Evolutionary conservation across 495 filamentous ascomycete species (phyloP), one percentile per base, ranked within the genome.

Genomic region (Parathielavia appendiculata): DNA sequence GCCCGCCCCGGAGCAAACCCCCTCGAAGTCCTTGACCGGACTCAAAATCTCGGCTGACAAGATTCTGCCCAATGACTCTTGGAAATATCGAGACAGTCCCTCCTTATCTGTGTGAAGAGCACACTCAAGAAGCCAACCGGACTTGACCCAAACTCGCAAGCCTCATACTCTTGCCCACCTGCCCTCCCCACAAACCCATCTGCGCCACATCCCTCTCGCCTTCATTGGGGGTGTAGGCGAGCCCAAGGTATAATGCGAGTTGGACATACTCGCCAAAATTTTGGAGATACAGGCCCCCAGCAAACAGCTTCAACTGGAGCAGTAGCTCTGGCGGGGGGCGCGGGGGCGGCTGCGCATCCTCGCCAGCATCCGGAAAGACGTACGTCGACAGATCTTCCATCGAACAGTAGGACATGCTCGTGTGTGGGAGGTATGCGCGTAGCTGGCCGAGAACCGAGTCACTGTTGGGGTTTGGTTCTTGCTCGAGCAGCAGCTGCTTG

Each of bases 241-340:
- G 66, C 1, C 82, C 80, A 1, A 90, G 66, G 57, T 80, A 83
- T 0, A 69, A 58, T 58, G 82, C 87, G 1, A 83, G 45, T 10
- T 62, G 55, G 11, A 70, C 43, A 63, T 88, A 90, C 46, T 86
- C 77, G 3, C 67, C 52, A 51, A 76, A 82, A 1, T 68, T 73
- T 5, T 59, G 55, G 17, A 90, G 68, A 66, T 86, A 90, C 0
- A 89, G 74, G 56, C 86, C 81, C 11, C 86, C 86, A 0, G 86
- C 75, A 62, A 89, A 90, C 7, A 90, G 72, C 59, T 86, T 85
- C 13, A 89, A 74, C 50, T 85, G 74, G 4, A 71, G 65, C 2
- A 71, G 44, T 20, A 79, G 57, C 0, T 60, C 43, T 17, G 26
- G 34, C n/a, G 13, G 17, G 66, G 52, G 67, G 62, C 20, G 61